Base-by-base conservation (phyloP, 2,329 filamentous ascomycete genomes). In the Xylaria polymorpha region DNA sequence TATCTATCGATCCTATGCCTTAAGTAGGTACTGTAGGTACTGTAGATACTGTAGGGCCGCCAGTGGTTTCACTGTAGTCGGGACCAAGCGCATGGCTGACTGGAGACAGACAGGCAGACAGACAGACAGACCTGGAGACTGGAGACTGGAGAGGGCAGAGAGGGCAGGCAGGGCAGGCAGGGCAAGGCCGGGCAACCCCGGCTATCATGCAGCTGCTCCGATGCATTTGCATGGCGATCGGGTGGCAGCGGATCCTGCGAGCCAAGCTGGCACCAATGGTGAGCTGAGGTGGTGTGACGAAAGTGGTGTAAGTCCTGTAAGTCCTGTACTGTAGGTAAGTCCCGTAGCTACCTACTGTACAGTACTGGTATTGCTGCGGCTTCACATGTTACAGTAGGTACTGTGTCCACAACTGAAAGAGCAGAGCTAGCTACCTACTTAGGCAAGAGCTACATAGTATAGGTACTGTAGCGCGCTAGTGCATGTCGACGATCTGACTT, bases 191-290 rank as follows among this genome's bases (percentile, higher is more conserved):
- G 39, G 35, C 35, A 37, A 37, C 35, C 59, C 29, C 25, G 29
- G 25, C 50, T 18, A 37, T 20, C 29, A 39, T 37, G 53, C 29
- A 56, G n/a, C 20, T 58, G 22, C 35, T 43, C 15, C 15, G 8
- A 35, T 20, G 20, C 53, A 56, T 39, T 57, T 7, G 22, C 56
- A 29, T 43, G 53, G 43, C 46, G 61, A 60, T 68, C 59, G 60
- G 66, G 58, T 53, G 50, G 32, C 66, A 50, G 61, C 56, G 68
- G 66, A 39, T 39, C 53, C 43, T 68, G 39, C 39, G 48, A 15
- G 41, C 59, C 58, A 48, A 43, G 57, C 50, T 69, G 59, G 59
- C 62, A 66, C 69, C 69, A 71, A 69, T 71, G 48, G 61, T 67
- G 64, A 64, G 56, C 61, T 62, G 70, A 63, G n/a, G 57, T 71